These are phyloP conservation scores for Daldinia sp. DNA, from an alignment of 2,329 filamentous ascomycete genomes.

Conservation along the genomic window DNA sequence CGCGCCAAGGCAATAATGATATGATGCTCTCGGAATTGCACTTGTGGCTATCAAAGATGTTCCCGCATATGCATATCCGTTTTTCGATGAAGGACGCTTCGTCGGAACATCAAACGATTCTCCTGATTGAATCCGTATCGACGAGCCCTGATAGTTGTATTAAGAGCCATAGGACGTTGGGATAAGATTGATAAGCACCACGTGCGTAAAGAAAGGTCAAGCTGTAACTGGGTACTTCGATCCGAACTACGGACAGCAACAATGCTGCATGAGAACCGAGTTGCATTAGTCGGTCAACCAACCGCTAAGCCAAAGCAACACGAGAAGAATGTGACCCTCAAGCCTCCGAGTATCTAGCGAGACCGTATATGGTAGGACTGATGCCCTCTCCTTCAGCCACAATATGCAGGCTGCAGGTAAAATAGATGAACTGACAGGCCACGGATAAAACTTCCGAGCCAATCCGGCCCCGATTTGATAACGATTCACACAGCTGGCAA, in stretches of 20 bases:
- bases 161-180: conserved; percentile 31
- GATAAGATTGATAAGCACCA: conserved; percentile 39
- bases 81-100: conserved; percentile 20
- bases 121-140: conserved; percentile 26
- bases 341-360: conserved; percentile 25
- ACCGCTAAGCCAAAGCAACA: conserved; percentile 10
- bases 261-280: conserved; percentile 31
- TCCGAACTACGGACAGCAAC: conserved; percentile 31
- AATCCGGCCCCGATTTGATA: conserved; percentile 27
- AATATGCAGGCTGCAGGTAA: conserved; percentile 32
- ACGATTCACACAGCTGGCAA: conserved; percentile 9
- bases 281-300: conserved; percentile 30
- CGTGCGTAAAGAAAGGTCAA: conserved; percentile 28
- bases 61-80: conserved; percentile 30
- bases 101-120: conserved; percentile 19
- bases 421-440: conserved; percentile 32
- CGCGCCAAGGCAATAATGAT: conserved; percentile 22
- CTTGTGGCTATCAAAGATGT: conserved; percentile 23
- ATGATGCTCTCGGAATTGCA: conserved; percentile 21
- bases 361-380: conserved; percentile 22
- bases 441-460: conserved; percentile 33
- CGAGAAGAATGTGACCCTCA: conserved; percentile 25
- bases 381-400: conserved; percentile 30
- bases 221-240: conserved; percentile 11
- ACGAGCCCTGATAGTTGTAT: conserved; percentile 19